Evolutionary conservation across 768 basidiomycete species (phyloP).

Genomic region (Mycena filopes): DNA sequence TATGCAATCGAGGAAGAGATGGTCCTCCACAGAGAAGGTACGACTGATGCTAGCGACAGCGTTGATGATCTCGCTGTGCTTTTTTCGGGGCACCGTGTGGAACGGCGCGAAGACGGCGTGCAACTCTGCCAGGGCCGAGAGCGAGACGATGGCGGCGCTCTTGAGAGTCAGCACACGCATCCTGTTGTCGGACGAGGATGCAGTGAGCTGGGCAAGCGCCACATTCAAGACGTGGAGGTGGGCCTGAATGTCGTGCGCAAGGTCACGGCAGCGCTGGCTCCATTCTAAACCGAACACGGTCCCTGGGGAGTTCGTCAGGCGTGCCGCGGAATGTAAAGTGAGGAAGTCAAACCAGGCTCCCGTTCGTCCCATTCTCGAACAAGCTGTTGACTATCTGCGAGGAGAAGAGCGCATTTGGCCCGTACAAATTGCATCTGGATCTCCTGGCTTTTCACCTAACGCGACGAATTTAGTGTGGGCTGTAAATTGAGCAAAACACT

Average conservation of each 20-base stretch:
- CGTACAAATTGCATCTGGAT: constrained; percentile 19
- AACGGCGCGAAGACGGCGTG: constrained; percentile 13
- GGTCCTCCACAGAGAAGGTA: too few species aligned
- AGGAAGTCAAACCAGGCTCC: background rate
- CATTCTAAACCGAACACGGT: background rate
- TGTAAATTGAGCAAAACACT: background rate
- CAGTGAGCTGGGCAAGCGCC: background rate
- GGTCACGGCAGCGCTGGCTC: constrained; percentile 4
- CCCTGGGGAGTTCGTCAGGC: too few species aligned
- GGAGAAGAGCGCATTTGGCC: constrained; percentile 7
- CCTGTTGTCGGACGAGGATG: background rate
- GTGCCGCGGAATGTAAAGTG: background rate
- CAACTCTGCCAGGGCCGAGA: constrained; percentile 13
- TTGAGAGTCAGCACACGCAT: background rate
- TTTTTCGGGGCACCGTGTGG: background rate
- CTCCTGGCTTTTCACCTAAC: background rate
- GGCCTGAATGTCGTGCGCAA: background rate
- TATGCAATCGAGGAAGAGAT: too few species aligned
- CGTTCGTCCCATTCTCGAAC: constrained; percentile 2
- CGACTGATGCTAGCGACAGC: background rate
- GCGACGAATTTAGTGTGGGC: background rate
- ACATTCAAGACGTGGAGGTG: background rate
- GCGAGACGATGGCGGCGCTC: background rate
- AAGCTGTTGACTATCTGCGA: constrained; percentile 8
- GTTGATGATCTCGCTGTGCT: background rate